Evolutionary conservation across 192 early-diverging fungal species (phyloP), one percentile per base, ranked within the genome.

Genomic region (Coemansia sp.): DNA sequence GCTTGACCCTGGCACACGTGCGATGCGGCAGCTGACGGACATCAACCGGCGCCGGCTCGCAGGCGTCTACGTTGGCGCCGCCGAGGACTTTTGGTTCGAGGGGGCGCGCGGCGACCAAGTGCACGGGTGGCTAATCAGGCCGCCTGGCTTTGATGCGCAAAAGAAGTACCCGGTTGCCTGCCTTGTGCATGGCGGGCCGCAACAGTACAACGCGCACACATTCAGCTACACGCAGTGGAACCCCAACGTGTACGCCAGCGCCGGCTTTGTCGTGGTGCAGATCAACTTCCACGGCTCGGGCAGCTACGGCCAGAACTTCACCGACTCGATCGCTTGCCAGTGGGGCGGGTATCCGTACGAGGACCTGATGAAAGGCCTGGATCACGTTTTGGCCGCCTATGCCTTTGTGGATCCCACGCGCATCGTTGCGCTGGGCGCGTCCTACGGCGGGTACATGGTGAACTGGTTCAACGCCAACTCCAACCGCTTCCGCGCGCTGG

Each of bases 391-490:
- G 36, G 75, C 76, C 15, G 73, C 71, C n/a, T 83, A 84, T 62
- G 49, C 39, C 7, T 89, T 75, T 39, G 72, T 93, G 26, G 91
- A 93, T 69, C 34, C 60, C 2, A 60, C 60, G 0, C 78, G 88
- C 15, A 68, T 93, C 30, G 81, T 81, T 44, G 91, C 83, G 26
- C 68, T 93, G 34, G 92, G 92, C 48, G 92, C 89, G 1, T 87
- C 85, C 8, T 94, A 93, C 75, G 92, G 92, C 69, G 92, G 90
- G 14, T 92, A 87, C 67, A 91, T 91, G 92, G 83, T 91, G 58
- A 94, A 94, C 80, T 94, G 92, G 91, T 78, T 94, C 66, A 94
- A 94, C 65, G 87, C 86, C 9, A 88, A 93, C 67, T 90, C 88
- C 8, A 56, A 82, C 15, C 75, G 88, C 23, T 94, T 94, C 76